Percentiles rank a stretch among this genome's conserved stretches.
Evolutionary conservation across 2,329 filamentous ascomycete genomes (phyloP).

Genomic region (Calonectria ilicicola): DNA sequence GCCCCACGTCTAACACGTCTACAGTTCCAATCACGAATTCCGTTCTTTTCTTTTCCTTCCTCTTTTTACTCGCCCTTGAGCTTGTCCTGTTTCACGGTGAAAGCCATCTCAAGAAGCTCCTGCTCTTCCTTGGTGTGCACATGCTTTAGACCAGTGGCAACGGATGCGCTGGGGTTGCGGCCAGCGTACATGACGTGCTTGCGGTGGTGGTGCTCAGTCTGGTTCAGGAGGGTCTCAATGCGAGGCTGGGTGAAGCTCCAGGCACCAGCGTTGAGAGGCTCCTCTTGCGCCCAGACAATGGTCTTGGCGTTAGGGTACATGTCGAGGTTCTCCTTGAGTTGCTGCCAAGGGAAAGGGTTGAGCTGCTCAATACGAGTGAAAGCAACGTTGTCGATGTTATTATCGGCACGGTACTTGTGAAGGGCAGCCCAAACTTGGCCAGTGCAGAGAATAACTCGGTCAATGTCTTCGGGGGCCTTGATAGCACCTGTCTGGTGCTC

Average conservation of each 20-base stretch:
- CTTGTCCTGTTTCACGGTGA: constrained; percentile 75
- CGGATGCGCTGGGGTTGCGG: constrained; percentile 90
- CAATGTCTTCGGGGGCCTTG: constrained; percentile 85
- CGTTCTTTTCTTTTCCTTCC: neutral
- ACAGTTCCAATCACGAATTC: neutral
- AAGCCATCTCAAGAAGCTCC: constrained; percentile 78
- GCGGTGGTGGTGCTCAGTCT: constrained; percentile 91
- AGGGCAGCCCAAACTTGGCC: constrained; percentile 95
- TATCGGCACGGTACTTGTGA: constrained; percentile 88
- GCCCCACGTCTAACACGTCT: constrained; percentile 23
- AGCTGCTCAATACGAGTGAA: constrained; percentile 97
- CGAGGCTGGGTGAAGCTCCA: constrained; percentile 98
- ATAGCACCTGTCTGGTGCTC: constrained; percentile 83
- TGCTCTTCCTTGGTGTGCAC: constrained; percentile 93
- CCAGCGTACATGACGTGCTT: constrained; percentile 98
- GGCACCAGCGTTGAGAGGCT: constrained; percentile 95
- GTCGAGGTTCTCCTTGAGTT: constrained; percentile 96
- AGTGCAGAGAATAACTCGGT: constrained; percentile 93
- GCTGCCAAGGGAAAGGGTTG: constrained; percentile 98
- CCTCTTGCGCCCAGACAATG: constrained; percentile 97
- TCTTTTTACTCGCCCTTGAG: constrained; percentile 71
- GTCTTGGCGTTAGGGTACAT: constrained; percentile 97
- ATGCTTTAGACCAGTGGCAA: constrained; percentile 92
- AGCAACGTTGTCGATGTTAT: constrained; percentile 89
- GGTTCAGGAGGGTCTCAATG: constrained; percentile 94